Evolutionary conservation across 805 yeast species (phyloP).

Genomic region (Starmerella apicola): DNA sequence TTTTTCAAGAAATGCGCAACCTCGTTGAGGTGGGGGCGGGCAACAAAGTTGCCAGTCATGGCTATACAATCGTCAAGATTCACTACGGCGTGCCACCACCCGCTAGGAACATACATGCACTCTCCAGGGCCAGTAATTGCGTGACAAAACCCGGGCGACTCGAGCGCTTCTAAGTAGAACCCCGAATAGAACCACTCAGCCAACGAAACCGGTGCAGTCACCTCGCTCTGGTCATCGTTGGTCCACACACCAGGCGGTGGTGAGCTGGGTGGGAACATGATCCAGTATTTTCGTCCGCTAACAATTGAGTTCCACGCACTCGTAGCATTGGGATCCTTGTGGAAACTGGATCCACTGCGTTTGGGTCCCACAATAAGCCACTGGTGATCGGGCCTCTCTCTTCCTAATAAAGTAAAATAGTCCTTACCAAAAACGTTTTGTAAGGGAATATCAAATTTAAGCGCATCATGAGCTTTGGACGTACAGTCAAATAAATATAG

Average conservation of each 20-base stretch:
- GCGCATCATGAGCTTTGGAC: slow-evolving; percentile 48
- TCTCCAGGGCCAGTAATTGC: slow-evolving; percentile 75
- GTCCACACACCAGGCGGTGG: slow-evolving; percentile 81
- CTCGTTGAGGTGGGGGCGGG: slow-evolving; percentile 42
- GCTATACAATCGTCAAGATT: slow-evolving; percentile 61
- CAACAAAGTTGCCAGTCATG: slow-evolving; percentile 79
- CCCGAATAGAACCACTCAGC: slow-evolving; percentile 87
- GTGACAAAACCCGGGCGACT: slow-evolving; percentile 38
- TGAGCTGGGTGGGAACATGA: slow-evolving; percentile 68
- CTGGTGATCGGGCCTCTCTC: slow-evolving; percentile 67
- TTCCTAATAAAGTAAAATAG: slow-evolving; percentile 43
- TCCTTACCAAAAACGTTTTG: slow-evolving; percentile 40
- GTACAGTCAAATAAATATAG: slow-evolving; percentile 75
- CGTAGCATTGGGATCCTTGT: slow-evolving; percentile 84
- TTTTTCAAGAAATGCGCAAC: slow-evolving; percentile 57
- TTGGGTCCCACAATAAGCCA: slow-evolving; percentile 83
- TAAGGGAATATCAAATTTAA: slow-evolving; percentile 45
- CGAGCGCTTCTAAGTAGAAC: slow-evolving; percentile 55
- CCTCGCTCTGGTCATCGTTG: slow-evolving; percentile 68
- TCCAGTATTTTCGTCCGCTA: slow-evolving; percentile 69
- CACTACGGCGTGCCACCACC: slow-evolving; percentile 97
- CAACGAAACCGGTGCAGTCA: slow-evolving; percentile 79
- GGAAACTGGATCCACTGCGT: slow-evolving; percentile 79
- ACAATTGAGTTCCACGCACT: slow-evolving; percentile 82
- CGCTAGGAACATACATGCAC: slow-evolving; percentile 81